Conservation (phyloP, 495 filamentous ascomycete species). For the Xylaria curta region DNA sequence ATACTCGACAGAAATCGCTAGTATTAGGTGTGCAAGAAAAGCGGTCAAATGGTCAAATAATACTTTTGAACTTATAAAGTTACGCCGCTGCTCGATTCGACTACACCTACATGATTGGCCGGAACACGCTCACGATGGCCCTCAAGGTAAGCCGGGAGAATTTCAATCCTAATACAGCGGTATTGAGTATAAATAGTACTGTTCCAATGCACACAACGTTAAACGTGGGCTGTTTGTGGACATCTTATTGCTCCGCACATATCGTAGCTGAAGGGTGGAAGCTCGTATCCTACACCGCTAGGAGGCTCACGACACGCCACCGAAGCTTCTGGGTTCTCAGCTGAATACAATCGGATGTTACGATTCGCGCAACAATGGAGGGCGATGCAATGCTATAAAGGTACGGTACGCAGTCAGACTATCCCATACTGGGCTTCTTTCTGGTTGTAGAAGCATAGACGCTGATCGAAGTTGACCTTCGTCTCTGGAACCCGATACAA, state of each 20-base stretch:
- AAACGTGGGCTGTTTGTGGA: not conserved
- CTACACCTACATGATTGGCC: not conserved
- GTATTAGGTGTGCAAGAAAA: not conserved
- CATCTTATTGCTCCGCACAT: not conserved
- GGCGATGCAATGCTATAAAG: conserved; percentile 9
- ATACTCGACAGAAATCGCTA: not conserved
- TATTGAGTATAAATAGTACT: not conserved
- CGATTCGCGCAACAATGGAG: not conserved
- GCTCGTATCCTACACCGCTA: not conserved
- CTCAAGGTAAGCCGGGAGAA: conserved; percentile 17
- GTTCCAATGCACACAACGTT: not conserved
- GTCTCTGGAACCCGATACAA: not conserved
- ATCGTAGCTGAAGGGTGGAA: conserved; percentile 14
- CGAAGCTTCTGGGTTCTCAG: not conserved
- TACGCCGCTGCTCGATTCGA: not conserved
- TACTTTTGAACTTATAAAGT: not conserved
- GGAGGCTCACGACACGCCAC: conserved; percentile 1
- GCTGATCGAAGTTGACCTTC: not conserved
- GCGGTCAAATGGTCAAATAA: too few species aligned
- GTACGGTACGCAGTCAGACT: not conserved
- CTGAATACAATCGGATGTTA: not conserved
- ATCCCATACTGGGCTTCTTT: not conserved
- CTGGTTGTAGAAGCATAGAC: not conserved
- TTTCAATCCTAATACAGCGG: not conserved
- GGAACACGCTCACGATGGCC: not conserved